These are phyloP conservation scores for Boeremia lycopersici DNA, from an alignment of 2,329 filamentous ascomycete species.

Conservation along the genomic window DNA sequence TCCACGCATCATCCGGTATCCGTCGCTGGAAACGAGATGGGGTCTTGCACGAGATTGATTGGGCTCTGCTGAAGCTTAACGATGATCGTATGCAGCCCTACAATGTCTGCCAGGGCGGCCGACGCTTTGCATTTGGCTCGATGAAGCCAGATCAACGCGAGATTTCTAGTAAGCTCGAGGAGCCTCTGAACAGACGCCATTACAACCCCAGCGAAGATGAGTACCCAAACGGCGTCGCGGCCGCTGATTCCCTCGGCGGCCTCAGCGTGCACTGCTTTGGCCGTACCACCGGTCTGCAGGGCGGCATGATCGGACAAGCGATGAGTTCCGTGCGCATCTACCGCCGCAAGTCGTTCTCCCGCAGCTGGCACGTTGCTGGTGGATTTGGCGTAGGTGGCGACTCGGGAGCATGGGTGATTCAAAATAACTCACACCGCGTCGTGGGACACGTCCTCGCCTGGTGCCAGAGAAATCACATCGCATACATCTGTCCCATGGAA, in stretches of 20 bases:
- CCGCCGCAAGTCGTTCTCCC: conserved; percentile 79
- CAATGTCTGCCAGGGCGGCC: conserved; percentile 70
- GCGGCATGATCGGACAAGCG: conserved; percentile 75
- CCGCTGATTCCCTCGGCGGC: conserved; percentile 68
- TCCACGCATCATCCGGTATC: conserved; percentile 90
- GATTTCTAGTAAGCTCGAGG: conserved; percentile 41
- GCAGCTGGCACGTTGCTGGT: conserved; percentile 68
- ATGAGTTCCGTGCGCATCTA: conserved; percentile 87
- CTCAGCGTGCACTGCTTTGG: conserved; percentile 86
- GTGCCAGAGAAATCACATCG: conserved; percentile 78
- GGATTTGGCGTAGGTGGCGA: conserved; percentile 80
- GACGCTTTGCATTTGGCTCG: conserved; percentile 42
- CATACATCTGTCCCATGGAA: conserved; percentile 96
- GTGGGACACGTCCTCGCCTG: conserved; percentile 91
- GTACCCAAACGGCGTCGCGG: conserved; percentile 64
- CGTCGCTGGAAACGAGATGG: conserved; percentile 73
- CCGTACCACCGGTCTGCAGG: conserved; percentile 82
- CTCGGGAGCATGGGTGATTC: conserved; percentile 90
- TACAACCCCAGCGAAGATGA: conserved; percentile 48
- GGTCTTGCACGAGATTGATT: conserved; percentile 89
- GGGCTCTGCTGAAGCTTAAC: conserved; percentile 85
- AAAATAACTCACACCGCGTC: conserved; percentile 76
- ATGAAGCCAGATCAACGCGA: conserved; percentile 35
- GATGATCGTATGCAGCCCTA: conserved; percentile 71
- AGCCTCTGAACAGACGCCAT: conserved; percentile 43